Percentiles rank a stretch among this genome's conserved stretches.
These are phyloP conservation scores for Candida orba DNA, from an alignment of 805 yeast genomes.

Conservation along the genomic window DNA sequence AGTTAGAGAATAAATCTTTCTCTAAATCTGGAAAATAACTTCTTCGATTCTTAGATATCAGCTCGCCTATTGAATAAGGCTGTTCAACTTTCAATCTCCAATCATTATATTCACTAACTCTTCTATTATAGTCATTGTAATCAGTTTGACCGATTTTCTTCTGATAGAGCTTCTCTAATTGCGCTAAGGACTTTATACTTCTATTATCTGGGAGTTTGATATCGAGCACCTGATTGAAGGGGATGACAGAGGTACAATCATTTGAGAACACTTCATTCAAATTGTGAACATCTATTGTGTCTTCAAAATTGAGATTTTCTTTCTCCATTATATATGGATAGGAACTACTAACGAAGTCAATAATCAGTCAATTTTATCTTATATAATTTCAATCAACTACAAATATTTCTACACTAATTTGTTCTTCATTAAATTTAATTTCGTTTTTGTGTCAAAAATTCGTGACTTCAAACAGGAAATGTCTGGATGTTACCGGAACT, in stretches of 20 bases:
- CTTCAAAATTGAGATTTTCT: too few species aligned
- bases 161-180: neutral
- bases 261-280: too few species aligned
- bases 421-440: too few species aligned
- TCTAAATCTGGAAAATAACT: neutral
- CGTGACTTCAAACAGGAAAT: too few species aligned
- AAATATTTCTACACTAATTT: too few species aligned
- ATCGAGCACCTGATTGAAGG: neutral
- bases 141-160: neutral
- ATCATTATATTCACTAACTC: neutral
- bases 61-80: conserved; percentile 6
- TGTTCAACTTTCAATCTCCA: neutral
- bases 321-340: too few species aligned
- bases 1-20: too few species aligned
- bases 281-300: too few species aligned
- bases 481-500: neutral
- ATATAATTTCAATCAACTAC: too few species aligned
- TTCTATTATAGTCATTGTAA: neutral
- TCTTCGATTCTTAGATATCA: conserved; percentile 8
- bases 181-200: neutral
- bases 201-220: neutral
- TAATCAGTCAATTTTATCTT: too few species aligned
- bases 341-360: too few species aligned
- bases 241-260: neutral
- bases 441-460: too few species aligned